Conservation (phyloP, 495 filamentous ascomycete species). For the Tuber magnatum region DNA sequence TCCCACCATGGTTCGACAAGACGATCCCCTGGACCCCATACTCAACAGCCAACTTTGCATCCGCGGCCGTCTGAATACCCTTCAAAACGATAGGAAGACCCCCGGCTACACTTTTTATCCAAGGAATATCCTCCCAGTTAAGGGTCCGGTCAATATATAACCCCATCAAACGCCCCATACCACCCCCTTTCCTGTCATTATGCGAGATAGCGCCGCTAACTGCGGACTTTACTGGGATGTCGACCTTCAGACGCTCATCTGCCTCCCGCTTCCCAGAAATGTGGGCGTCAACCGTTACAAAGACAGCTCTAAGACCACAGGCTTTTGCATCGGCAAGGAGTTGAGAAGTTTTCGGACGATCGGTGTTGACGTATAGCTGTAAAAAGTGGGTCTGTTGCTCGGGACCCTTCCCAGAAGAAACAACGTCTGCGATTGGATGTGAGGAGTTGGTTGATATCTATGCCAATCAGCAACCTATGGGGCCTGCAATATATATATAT, state of each 20-base stretch:
- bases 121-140: conserved; percentile 64
- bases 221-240: conserved; percentile 42
- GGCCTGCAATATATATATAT: neutral
- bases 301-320: conserved; percentile 58
- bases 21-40: conserved; percentile 53
- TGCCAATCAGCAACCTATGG: neutral
- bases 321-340: conserved; percentile 54
- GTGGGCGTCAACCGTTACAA: conserved; percentile 62
- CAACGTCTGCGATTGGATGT: conserved; percentile 57
- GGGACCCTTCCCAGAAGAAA: conserved; percentile 44
- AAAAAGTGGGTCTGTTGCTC: conserved; percentile 51
- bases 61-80: conserved; percentile 57
- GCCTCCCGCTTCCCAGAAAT: conserved; percentile 54
- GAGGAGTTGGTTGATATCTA: conserved; percentile 66
- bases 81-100: conserved; percentile 55
- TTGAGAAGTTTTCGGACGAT: conserved; percentile 59
- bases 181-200: conserved; percentile 63
- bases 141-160: conserved; percentile 64
- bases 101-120: conserved; percentile 47
- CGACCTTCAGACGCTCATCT: conserved; percentile 30
- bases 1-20: conserved; percentile 62
- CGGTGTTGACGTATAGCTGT: conserved; percentile 74
- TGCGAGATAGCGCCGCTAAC: conserved; percentile 36
- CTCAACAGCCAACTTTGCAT: conserved; percentile 53
- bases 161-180: conserved; percentile 65